Evolutionary conservation across 192 early-diverging fungal species (phyloP), one percentile per base, ranked within the genome.

Genomic region (Oehlia diaphana): DNA sequence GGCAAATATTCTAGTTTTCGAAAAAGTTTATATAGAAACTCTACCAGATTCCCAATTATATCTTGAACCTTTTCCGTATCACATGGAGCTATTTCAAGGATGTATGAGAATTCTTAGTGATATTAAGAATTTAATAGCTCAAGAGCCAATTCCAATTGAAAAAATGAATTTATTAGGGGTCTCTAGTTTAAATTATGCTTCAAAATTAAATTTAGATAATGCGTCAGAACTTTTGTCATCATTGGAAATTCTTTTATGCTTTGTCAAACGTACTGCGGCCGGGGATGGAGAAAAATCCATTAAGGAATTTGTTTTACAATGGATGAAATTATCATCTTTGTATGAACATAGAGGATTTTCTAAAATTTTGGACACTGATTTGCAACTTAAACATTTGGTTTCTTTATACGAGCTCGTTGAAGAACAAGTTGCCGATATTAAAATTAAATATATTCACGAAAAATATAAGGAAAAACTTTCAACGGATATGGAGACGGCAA

Each of bases 231-330:
- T 81, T 39, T 49, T 81, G 16, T 64, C 80, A n/a, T 68, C 63
- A 16, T 64, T 81, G 39, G 80, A 81, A 72, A 81, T 81, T 19
- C 33, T 81, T 42, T 44, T 81, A 9, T 81, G 74, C 28, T 81
- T 76, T 33, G 37, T 81, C 16, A 76, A 81, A 77, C 61, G 80
- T 21, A 81, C 39, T 13, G 10, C 23, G 16, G 33, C 21, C 8
- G 35, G 39, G 10, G 28, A 70, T 68, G 65, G 49, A 19, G 37
- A 81, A 6, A 76, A 69, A n/a, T 58, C 31, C 0, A 75, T 81
- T 33, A 77, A 6, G 39, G 74, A 77, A 9, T 81, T 53, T 39
- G 33, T 75, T 44, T 16, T 39, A 35, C 23, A 70, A 23, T 81
- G 80, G 80, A 39, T 77, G 37, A 77, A 76, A n/a, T 50, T 62